These are phyloP conservation scores for Stachybotrys echinatus DNA, from an alignment of 2,329 filamentous ascomycete species.

Conservation along the genomic window DNA sequence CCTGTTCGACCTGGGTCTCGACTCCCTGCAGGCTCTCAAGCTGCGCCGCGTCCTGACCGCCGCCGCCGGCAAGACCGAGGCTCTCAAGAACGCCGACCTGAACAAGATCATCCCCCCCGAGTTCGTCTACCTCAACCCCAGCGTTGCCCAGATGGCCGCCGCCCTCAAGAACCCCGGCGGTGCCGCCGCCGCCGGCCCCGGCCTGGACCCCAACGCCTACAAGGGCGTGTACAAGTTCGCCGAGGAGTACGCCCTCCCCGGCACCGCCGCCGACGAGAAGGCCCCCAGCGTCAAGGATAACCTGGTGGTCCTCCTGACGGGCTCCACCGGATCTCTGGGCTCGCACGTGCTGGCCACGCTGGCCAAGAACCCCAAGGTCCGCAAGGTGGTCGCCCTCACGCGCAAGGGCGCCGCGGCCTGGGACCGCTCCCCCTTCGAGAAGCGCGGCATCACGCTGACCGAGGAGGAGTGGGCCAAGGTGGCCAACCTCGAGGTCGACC, in stretches of 20 bases:
- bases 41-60: constrained; percentile 7
- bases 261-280: not conserved
- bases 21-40: constrained; percentile 9
- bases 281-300: constrained; percentile 3
- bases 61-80: constrained; percentile 8
- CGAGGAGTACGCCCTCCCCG: constrained; percentile 4
- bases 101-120: constrained; percentile 8
- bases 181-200: not conserved
- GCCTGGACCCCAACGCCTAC: not conserved
- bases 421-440: constrained; percentile 4
- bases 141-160: constrained; percentile 7
- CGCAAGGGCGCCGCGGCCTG: constrained; percentile 3
- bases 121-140: constrained; percentile 13
- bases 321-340: constrained; percentile 12
- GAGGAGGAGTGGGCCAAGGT: constrained; percentile 10
- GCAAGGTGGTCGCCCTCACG: constrained; percentile 6
- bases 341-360: constrained; percentile 9
- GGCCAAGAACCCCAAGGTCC: constrained; percentile 6
- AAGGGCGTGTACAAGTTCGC: constrained; percentile 4
- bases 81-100: constrained; percentile 7
- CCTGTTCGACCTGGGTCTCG: constrained; percentile 9
- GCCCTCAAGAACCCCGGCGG: constrained; percentile 5
- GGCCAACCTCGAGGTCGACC: constrained; percentile 9
- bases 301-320: constrained; percentile 12
- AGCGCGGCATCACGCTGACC: constrained; percentile 5